Evolutionary conservation across 805 yeast genomes (phyloP).

Genomic region (Cyberlindnera euphorbiiphila): DNA sequence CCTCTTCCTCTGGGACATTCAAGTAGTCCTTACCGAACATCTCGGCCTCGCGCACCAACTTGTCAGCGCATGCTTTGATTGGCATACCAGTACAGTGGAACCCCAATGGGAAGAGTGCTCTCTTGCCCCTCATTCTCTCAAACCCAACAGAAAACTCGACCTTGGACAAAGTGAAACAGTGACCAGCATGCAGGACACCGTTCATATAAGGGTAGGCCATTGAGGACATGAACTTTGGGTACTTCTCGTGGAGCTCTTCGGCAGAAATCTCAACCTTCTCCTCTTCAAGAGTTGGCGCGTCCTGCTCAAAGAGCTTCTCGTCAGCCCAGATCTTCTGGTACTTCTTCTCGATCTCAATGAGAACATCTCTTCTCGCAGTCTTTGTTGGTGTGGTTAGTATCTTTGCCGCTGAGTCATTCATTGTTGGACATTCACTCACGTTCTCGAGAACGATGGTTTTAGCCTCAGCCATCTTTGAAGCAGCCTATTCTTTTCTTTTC

Average conservation of each 20-base stretch:
- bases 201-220: conserved; percentile 97
- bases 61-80: conserved; percentile 81
- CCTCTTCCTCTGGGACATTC: conserved; percentile 61
- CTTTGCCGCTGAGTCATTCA: conserved; percentile 1
- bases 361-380: conserved; percentile 93
- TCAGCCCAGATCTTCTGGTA: conserved; percentile 87
- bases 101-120: conserved; percentile 92
- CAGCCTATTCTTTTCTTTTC: conserved; percentile 2
- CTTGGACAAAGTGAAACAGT: conserved; percentile 90
- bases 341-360: conserved; percentile 82
- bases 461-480: conserved; percentile 21
- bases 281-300: conserved; percentile 80
- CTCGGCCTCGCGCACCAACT: conserved; percentile 88
- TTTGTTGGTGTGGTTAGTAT: conserved; percentile 29
- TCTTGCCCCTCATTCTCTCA: conserved; percentile 91
- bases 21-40: conserved; percentile 79
- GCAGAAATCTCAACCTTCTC: conserved; percentile 46
- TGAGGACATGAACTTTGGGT: conserved; percentile 85
- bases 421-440: conserved; percentile 20
- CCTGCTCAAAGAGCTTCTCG: conserved; percentile 78
- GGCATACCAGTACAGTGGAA: conserved; percentile 99
- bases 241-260: conserved; percentile 69
- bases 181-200: conserved; percentile 98
- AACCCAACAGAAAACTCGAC: conserved; percentile 90
- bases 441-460: conserved; percentile 42